Evolutionary conservation across 2,329 filamentous ascomycete species (phyloP).

Genomic region (Mycocentrospora acerina): DNA sequence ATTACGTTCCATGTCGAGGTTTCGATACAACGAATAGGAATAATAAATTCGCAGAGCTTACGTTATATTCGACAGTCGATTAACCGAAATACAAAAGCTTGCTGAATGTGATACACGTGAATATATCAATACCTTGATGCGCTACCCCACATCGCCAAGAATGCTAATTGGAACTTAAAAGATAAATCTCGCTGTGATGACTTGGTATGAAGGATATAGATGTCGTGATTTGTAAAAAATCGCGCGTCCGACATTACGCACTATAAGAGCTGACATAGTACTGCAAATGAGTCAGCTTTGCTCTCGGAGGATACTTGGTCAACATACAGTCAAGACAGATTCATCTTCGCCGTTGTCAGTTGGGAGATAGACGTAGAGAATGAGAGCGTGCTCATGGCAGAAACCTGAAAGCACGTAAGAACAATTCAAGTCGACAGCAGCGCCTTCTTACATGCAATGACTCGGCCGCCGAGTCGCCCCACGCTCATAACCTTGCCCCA

Average conservation of each 20-base stretch:
- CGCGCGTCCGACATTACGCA: slow-evolving; percentile 22
- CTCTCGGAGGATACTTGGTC: neutral
- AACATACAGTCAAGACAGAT: slow-evolving; percentile 70
- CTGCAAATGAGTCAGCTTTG: slow-evolving; percentile 32
- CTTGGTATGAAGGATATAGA: too few species aligned
- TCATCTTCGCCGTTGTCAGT: slow-evolving; percentile 70
- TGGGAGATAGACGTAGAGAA: slow-evolving; percentile 79
- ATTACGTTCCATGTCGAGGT: too few species aligned
- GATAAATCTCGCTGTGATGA: too few species aligned
- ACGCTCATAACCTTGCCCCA: slow-evolving; percentile 95
- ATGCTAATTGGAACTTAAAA: too few species aligned
- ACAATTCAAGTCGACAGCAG: neutral
- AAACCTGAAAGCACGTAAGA: slow-evolving; percentile 55
- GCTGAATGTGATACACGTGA: too few species aligned
- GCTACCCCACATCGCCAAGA: too few species aligned
- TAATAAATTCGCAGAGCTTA: too few species aligned
- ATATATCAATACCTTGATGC: too few species aligned
- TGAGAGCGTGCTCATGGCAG: slow-evolving; percentile 75
- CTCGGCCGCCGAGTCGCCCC: slow-evolving; percentile 81
- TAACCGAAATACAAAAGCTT: too few species aligned
- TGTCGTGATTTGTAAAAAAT: slow-evolving; percentile 10
- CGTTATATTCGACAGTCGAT: too few species aligned
- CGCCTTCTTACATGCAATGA: slow-evolving; percentile 74
- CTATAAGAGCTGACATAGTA: slow-evolving; percentile 63
- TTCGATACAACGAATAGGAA: too few species aligned